A percentile compares a stretch with the other conserved stretches of the same genome.
Evolutionary conservation across 2,329 filamentous ascomycete genomes (phyloP).

Genomic region (Ceratocystis eucalypticola): DNA sequence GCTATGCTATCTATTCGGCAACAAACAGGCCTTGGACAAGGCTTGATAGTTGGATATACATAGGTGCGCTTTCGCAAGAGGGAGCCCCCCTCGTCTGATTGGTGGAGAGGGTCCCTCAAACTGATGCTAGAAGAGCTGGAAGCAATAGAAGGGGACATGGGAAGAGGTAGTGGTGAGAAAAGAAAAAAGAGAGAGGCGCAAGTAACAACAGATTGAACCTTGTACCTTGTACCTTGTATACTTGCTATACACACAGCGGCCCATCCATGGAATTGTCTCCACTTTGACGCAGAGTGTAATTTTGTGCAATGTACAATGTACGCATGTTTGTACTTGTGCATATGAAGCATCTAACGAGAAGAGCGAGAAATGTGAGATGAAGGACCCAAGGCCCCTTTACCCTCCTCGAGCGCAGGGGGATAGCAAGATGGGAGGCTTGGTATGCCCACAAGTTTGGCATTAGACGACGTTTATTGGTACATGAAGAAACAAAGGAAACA

Average conservation of each 20-base stretch:
- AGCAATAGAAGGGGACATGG: too few relatives aligned
- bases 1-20: too few relatives aligned
- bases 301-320: background rate
- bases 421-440: background rate
- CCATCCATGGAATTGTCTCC: background rate
- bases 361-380: background rate
- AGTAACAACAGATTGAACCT: background rate
- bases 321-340: background rate
- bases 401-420: too few relatives aligned
- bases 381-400: too few relatives aligned
- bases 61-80: too few relatives aligned
- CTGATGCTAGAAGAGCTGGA: too few relatives aligned
- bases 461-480: conserved; percentile 6
- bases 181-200: background rate
- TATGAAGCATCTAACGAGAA: background rate
- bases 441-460: background rate
- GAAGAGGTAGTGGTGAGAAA: too few relatives aligned
- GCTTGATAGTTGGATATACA: too few relatives aligned
- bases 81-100: too few relatives aligned
- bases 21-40: too few relatives aligned
- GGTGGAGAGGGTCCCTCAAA: too few relatives aligned
- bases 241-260: background rate
- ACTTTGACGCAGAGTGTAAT: conserved; percentile 3
- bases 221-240: background rate
- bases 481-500: background rate